phyloP scores from a whole-genome alignment of 1,139 yeast species.

The Candida neerlandica region DNA sequence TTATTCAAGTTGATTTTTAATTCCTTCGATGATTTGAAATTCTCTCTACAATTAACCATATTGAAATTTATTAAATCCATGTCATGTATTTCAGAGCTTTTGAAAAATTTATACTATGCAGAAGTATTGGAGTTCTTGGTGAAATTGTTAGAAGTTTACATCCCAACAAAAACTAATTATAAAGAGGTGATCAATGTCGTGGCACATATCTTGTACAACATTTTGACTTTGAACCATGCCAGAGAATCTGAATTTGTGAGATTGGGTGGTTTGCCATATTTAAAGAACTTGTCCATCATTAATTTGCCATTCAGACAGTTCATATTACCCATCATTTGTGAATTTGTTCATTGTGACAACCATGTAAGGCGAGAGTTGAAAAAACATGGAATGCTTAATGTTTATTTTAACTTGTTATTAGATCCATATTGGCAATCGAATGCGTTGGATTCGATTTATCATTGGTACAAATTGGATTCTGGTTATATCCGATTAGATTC shows the following conservation, averaged over 20 bases:
- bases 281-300: conserved; percentile 47
- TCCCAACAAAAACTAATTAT: conserved; percentile 31
- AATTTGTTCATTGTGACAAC: conserved; percentile 54
- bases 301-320: conserved; percentile 61
- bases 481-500: conserved; percentile 26
- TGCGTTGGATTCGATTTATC: conserved; percentile 59
- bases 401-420: conserved; percentile 49
- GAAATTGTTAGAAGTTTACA: conserved; percentile 28
- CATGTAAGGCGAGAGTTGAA: conserved; percentile 41
- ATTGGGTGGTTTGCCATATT: conserved; percentile 55
- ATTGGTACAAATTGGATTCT: conserved; percentile 40
- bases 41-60: conserved; percentile 37
- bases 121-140: conserved; percentile 47
- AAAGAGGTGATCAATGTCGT: conserved; percentile 46
- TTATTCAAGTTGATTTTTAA: conserved; percentile 48
- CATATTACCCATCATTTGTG: conserved; percentile 64
- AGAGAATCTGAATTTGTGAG: conserved; percentile 56
- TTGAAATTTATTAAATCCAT: conserved; percentile 47
- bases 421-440: conserved; percentile 75
- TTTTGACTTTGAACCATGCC: conserved; percentile 58
- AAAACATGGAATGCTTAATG: conserved; percentile 43
- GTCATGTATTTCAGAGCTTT: conserved; percentile 41
- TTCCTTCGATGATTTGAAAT: conserved; percentile 33
- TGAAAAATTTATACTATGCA: conserved; percentile 39
- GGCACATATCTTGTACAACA: conserved; percentile 52